Evolutionary conservation across 805 yeast genomes (phyloP).

Genomic region (Pichia californica): DNA sequence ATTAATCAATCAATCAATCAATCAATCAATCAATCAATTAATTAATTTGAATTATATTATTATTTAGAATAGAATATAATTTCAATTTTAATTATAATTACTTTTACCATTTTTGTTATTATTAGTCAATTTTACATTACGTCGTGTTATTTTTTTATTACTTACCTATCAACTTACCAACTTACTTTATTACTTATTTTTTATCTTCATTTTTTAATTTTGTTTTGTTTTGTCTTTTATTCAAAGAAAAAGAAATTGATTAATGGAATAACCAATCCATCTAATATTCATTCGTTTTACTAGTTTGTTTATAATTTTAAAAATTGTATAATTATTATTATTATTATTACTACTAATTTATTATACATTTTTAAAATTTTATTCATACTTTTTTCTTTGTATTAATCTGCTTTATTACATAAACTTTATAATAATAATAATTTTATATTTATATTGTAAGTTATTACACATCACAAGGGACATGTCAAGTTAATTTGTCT

Average conservation of each 20-base stretch:
- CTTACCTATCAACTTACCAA: neutral
- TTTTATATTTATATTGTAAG: neutral
- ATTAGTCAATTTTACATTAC: neutral
- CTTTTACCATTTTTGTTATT: neutral
- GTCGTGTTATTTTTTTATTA: conserved; percentile 1
- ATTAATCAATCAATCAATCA: neutral
- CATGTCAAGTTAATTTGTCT: no score
- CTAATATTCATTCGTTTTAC: conserved; percentile 1
- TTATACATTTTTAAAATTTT: no score
- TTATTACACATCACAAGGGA: no score
- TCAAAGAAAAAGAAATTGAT: neutral
- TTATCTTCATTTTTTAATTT: neutral
- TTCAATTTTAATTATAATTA: no score
- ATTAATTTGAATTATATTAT: no score
- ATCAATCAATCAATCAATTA: no score
- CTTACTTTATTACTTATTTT: neutral
- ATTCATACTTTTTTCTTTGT: conserved; percentile 1
- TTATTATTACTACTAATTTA: no score
- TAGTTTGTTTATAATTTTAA: neutral
- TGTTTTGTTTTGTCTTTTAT: conserved; percentile 5
- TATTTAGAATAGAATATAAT: no score
- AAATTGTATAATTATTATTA: neutral
- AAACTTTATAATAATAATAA: neutral
- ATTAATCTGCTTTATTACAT: neutral
- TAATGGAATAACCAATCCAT: conserved; percentile 1